Evolutionary conservation across 2,329 filamentous ascomycete species (phyloP), one percentile per base, ranked within the genome.

Genomic region (Ilyonectria sp.): DNA sequence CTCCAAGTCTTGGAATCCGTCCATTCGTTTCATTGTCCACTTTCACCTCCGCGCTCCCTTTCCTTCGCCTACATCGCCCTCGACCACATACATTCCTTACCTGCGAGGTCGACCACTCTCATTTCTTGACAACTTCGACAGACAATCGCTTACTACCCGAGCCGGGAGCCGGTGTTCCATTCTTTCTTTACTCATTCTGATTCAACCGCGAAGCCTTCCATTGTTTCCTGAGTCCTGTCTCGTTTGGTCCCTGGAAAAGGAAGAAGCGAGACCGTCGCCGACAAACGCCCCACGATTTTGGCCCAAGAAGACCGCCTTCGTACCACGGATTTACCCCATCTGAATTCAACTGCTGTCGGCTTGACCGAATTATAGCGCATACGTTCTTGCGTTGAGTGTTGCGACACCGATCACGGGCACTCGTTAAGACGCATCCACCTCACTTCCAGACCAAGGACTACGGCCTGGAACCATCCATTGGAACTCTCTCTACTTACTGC

Each of bases 61-160:
- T 43, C 74, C 49, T 59, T 68, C 52, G 54, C 43, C 29, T 49
- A 26, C 54, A 57, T 64, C 58, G 65, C 49, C 63, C 40, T 67
- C 64, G 56, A 71, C 60, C 44, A 65, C 74, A 68, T 69, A 65
- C 74, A 68, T 69, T 75, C 74, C 65, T 74, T 75, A 46, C 26
- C 54, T 67, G 66, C 57, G 58, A 63, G 67, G 63, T 65, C 69
- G 65, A 69, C 67, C 49, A 49, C 73, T 49, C 35, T 67, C 64
- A 29, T 67, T 69, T 52, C 46, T 58, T 50, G 23, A 58, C 26
- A 63, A 23, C 19, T 50, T 47, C 37, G 37, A 54, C 17, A 33
- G 13, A 26, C 44, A 33, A 23, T 62, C 40, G 46, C 47, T 64
- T 55, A 40, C 47, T 31, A n/a, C 49, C 37, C 49, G 33, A 26